Conservation (phyloP, 148 eudicot species). For the Chenopodium formosanum region DNA sequence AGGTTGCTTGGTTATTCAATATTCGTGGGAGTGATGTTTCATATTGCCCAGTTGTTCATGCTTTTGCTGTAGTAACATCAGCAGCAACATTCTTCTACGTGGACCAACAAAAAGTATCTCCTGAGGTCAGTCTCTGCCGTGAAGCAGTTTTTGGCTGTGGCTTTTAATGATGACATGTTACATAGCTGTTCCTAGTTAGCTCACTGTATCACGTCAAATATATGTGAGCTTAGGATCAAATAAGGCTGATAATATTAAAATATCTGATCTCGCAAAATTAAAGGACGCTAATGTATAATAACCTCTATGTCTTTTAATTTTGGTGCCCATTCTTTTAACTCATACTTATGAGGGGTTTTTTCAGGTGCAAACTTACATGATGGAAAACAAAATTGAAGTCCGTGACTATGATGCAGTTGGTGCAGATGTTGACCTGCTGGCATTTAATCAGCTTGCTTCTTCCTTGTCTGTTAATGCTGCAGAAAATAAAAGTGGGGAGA, state of each 20-base stretch:
- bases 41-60: constrained; percentile 88
- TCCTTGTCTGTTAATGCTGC: constrained; percentile 30
- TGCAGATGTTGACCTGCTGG: constrained; percentile 70
- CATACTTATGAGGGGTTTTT: constrained; percentile 1
- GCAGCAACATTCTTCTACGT: constrained; percentile 77
- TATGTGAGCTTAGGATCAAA: not conserved
- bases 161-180: too few relatives aligned
- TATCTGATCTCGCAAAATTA: too few relatives aligned
- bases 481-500: constrained; percentile 26
- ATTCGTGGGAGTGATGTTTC: constrained; percentile 90
- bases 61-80: constrained; percentile 78
- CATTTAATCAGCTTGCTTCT: constrained; percentile 61
- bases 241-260: too few relatives aligned
- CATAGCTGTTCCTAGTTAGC: not conserved
- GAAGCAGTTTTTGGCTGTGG: not conserved
- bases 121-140: constrained; percentile 61
- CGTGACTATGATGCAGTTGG: constrained; percentile 69
- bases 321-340: not conserved
- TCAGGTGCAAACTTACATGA: constrained; percentile 62
- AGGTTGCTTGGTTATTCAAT: constrained; percentile 97
- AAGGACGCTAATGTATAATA: not conserved
- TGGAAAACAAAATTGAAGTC: constrained; percentile 70
- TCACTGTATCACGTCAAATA: not conserved
- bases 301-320: not conserved
- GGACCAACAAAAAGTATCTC: constrained; percentile 72